phyloP scores from a whole-genome alignment of 495 filamentous ascomycete species.

The Aspergillus ostianus region DNA sequence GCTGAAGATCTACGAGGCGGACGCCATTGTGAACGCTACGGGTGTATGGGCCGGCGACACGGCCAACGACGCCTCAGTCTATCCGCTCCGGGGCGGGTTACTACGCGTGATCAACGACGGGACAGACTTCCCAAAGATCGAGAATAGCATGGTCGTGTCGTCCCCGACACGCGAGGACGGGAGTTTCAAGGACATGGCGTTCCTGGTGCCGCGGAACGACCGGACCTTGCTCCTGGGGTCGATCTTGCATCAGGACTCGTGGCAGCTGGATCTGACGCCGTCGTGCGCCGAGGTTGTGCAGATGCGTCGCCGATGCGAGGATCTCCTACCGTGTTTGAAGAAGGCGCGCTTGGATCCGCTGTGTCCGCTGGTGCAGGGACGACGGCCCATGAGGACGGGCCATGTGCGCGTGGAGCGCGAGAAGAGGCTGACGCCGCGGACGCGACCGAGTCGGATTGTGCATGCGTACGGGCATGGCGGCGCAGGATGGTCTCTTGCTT shows the following conservation, averaged over 20 bases:
- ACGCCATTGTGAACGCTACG: constrained; percentile 48
- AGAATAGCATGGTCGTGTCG: constrained; percentile 40
- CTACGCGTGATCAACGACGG: constrained; percentile 53
- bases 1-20: constrained; percentile 33
- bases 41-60: constrained; percentile 37
- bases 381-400: constrained; percentile 38
- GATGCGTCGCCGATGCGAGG: constrained; percentile 47
- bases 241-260: constrained; percentile 37
- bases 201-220: constrained; percentile 52
- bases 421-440: constrained; percentile 16
- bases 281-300: constrained; percentile 38
- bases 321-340: constrained; percentile 41
- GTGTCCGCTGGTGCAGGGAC: constrained; percentile 46
- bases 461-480: constrained; percentile 52
- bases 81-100: constrained; percentile 46
- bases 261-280: constrained; percentile 41
- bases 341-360: constrained; percentile 42
- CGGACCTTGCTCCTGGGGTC: constrained; percentile 48
- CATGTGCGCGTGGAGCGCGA: constrained; percentile 49
- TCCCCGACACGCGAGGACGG: constrained; percentile 30
- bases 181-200: constrained; percentile 41
- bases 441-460: constrained; percentile 38
- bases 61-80: constrained; percentile 38
- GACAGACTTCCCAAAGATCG: constrained; percentile 44
- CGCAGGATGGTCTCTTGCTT: constrained; percentile 46